A percentile compares a stretch with the other conserved stretches of the same genome.
Evolutionary conservation across 2,329 filamentous ascomycete species (phyloP).

Genomic region (Aspergillus sp.): DNA sequence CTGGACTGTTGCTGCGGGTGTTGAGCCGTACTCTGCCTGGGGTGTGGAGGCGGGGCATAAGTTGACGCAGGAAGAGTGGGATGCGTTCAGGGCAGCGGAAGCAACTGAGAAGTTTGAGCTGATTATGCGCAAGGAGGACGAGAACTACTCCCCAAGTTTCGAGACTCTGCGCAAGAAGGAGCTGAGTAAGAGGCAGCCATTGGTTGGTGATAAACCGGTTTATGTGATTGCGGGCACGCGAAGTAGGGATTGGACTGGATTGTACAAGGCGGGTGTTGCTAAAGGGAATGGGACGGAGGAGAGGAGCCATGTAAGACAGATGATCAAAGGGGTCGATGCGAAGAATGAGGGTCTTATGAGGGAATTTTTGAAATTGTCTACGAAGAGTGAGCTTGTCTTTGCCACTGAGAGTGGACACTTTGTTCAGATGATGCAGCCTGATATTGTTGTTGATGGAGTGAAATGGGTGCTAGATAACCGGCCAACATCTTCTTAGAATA

Average conservation of each 20-base stretch:
- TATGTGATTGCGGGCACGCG: constrained; percentile 20
- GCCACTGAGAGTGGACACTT: constrained; percentile 30
- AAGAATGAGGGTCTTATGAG: constrained; percentile 25
- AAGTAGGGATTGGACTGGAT: constrained; percentile 22
- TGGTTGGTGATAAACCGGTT: constrained; percentile 19
- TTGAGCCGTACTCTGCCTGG: constrained; percentile 12
- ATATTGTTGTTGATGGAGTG: constrained; percentile 29
- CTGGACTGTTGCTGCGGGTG: constrained; percentile 6
- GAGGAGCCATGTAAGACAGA: constrained; percentile 19
- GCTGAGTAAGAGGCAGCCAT: constrained; percentile 18
- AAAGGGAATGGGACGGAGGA: constrained; percentile 30
- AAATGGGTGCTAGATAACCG: constrained; percentile 23
- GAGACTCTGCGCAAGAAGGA: constrained; percentile 23
- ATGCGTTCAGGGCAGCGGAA: constrained; percentile 9
- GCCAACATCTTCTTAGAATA: not conserved
- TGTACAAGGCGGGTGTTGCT: constrained; percentile 27
- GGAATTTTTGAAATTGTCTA: constrained; percentile 23
- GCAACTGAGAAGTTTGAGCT: constrained; percentile 9
- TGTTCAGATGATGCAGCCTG: constrained; percentile 32
- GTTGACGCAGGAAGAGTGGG: constrained; percentile 7
- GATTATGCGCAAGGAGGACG: constrained; percentile 2
- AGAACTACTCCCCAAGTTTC: constrained; percentile 13
- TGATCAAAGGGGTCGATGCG: constrained; percentile 21
- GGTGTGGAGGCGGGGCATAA: constrained; percentile 8
- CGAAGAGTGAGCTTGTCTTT: constrained; percentile 21